Base-by-base conservation (phyloP, 768 basidiomycete species). In the Collybiopsis luxurians region DNA sequence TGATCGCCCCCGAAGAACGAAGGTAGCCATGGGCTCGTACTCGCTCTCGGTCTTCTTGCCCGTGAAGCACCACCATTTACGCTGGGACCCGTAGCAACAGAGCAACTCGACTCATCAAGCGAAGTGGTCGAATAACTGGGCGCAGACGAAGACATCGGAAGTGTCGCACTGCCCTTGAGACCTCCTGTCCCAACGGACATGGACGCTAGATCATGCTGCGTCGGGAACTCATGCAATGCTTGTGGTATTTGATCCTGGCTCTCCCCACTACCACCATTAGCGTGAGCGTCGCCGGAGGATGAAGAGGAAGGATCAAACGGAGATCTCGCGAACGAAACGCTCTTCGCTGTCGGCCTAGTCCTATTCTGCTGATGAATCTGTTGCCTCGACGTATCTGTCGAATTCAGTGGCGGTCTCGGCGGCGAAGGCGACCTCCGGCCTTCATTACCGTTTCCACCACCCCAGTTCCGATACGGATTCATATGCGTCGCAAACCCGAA, bases 21-120 rank as follows among this genome's bases (percentile, higher is more conserved):
- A 12, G 85, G 84, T 44, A 88, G 64, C 75, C 81, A 79, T 24
- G 89, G 84, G 59, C 84, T 80, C 27, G 89, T 90, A 60, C 78
- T 84, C 53, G 88, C 89, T 61, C 91, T 78, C 42, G 86, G 89
- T 34, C 91, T 78, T 36, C 77, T 69, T 62, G 59, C 51, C 17
- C 59, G 40, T 34, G 38, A 6, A 48, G 75, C 12, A 70, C 60
- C 26, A 66, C 61, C 11, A 34, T 40, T n/a, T 40, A 31, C 13
- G 39, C 17, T 26, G 21, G 40, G 48, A 30, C 15, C 17, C 1
- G 19, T 26, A 28, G 36, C 36, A 36, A 21, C 17, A 1, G 19
- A 17, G 1, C 12, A 49, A 6, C 28, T 31, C 1, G 28, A 31
- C 2, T 34, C 55, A 2, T 36, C 45, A 13, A 47, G 6, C 12